These are phyloP conservation scores for Beta lomatogona DNA, from an alignment of 179 eudicot species.

Conservation along the genomic window DNA sequence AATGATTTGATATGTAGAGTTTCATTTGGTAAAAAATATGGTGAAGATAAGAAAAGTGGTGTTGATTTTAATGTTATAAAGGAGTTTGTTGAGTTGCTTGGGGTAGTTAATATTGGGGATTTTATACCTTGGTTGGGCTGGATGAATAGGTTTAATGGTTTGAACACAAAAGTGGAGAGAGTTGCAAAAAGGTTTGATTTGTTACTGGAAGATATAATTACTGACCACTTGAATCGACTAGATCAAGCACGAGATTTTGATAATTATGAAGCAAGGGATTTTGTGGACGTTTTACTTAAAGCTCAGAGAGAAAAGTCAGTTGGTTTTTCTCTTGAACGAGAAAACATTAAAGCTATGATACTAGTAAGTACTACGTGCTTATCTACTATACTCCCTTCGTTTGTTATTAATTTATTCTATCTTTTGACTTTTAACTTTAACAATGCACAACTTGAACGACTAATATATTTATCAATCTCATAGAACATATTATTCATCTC, in stretches of 20 bases:
- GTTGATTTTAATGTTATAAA: constrained; percentile 26
- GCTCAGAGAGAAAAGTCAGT: constrained; percentile 2
- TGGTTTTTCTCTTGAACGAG: constrained; percentile 9
- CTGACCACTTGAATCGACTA: constrained; percentile 20
- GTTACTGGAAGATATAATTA: constrained; percentile 31
- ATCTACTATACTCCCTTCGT: not conserved
- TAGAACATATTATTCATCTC: too few species aligned
- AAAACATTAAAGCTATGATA: constrained; percentile 30
- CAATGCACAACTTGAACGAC: too few species aligned
- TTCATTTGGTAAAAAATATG: constrained; percentile 49
- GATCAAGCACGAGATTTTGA: not conserved
- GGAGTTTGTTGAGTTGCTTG: constrained; percentile 33
- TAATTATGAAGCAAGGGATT: constrained; percentile 24
- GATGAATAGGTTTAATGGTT: constrained; percentile 37
- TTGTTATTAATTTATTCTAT: too few species aligned
- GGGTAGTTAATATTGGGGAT: constrained; percentile 35
- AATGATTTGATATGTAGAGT: constrained; percentile 45
- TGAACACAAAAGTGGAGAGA: constrained; percentile 12
- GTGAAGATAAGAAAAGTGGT: constrained; percentile 6
- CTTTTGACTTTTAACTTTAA: too few species aligned
- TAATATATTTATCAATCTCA: too few species aligned
- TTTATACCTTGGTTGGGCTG: constrained; percentile 47
- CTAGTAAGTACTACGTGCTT: constrained; percentile 17
- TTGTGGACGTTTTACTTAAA: constrained; percentile 39
- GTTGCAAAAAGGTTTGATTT: constrained; percentile 29